A percentile compares a stretch with the other conserved stretches of the same genome.
Evolutionary conservation across 1,284 basidiomycete species (phyloP).

Genomic region (Fistulinella cinereoalba): DNA sequence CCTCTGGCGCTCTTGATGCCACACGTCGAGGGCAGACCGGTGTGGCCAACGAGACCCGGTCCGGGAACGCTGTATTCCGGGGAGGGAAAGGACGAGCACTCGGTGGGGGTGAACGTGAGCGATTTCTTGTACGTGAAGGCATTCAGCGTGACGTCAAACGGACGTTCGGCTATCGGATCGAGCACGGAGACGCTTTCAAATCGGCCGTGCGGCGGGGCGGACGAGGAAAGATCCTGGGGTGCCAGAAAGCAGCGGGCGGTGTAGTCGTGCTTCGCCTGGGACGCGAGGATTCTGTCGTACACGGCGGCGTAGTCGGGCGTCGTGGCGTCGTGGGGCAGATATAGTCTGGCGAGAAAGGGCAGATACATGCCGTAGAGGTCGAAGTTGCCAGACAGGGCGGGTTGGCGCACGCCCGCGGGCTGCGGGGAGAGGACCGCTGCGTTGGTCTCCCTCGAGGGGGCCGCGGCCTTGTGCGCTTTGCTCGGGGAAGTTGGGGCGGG

Average conservation of each 20-base stretch:
- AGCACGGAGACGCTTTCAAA: slow-evolving; percentile 24
- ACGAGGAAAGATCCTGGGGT: slow-evolving; percentile 4
- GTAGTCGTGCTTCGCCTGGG: slow-evolving; percentile 38
- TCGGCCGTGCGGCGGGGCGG: slow-evolving; percentile 19
- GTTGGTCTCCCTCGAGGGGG: neutral
- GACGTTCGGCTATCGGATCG: slow-evolving; percentile 37
- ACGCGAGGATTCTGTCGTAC: slow-evolving; percentile 36
- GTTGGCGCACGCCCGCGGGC: slow-evolving; percentile 8
- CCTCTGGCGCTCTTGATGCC: slow-evolving; percentile 35
- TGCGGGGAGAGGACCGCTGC: too few species aligned
- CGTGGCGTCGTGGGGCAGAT: slow-evolving; percentile 28
- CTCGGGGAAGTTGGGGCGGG: slow-evolving; percentile 8
- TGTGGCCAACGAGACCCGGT: slow-evolving; percentile 29
- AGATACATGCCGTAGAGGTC: slow-evolving; percentile 41
- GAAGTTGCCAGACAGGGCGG: slow-evolving; percentile 36
- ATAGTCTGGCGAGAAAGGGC: slow-evolving; percentile 34
- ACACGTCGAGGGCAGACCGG: slow-evolving; percentile 27
- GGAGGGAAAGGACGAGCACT: slow-evolving; percentile 18
- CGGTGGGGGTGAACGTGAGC: slow-evolving; percentile 23
- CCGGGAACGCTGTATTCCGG: slow-evolving; percentile 19
- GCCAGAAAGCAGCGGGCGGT: slow-evolving; percentile 34
- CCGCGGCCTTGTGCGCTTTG: slow-evolving; percentile 7
- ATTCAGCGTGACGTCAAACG: slow-evolving; percentile 33
- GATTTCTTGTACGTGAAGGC: slow-evolving; percentile 21
- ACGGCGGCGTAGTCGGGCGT: slow-evolving; percentile 32